Percentiles rank a stretch among this genome's conserved stretches.
Conservation (phyloP, 331 rosid species). For the Quercus phellos region DNA sequence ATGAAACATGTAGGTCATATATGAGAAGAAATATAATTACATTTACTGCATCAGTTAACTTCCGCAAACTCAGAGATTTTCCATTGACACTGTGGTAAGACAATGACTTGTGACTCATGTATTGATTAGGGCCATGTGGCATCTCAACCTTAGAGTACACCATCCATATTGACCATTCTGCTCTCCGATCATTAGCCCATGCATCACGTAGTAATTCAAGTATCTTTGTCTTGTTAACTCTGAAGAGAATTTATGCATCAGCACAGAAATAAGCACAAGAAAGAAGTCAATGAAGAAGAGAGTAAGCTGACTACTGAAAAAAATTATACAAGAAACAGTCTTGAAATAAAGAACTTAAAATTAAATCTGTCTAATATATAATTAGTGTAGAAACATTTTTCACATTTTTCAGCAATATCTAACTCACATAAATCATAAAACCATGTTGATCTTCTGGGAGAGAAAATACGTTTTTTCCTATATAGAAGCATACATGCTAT, state of each 20-base stretch:
- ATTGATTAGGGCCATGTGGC: constrained; percentile 71
- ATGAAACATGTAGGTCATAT: constrained; percentile 5
- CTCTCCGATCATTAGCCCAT: constrained; percentile 75
- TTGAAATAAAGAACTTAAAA: too few species aligned
- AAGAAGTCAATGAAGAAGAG: not conserved
- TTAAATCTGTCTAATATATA: too few species aligned
- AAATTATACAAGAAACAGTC: too few species aligned
- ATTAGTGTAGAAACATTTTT: too few species aligned
- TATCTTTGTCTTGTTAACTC: constrained; percentile 67
- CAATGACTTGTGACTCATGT: constrained; percentile 45
- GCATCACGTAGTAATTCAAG: constrained; percentile 55
- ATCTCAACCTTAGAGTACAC: constrained; percentile 82
- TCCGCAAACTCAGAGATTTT: constrained; percentile 60
- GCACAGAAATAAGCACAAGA: constrained; percentile 15
- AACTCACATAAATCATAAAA: too few species aligned
- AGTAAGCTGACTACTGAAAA: not conserved
- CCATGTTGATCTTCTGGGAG: too few species aligned
- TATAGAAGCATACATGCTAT: too few species aligned
- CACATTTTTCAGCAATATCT: too few species aligned
- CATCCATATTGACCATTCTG: constrained; percentile 99
- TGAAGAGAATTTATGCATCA: constrained; percentile 31
- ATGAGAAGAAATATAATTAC: constrained; percentile 42
- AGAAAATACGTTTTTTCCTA: too few species aligned
- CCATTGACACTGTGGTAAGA: constrained; percentile 47
- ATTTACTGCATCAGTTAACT: constrained; percentile 52